Percentiles rank a stretch among this genome's conserved stretches.
Conservation (phyloP, 2,329 filamentous ascomycete species). For the Neonectria hederae region DNA sequence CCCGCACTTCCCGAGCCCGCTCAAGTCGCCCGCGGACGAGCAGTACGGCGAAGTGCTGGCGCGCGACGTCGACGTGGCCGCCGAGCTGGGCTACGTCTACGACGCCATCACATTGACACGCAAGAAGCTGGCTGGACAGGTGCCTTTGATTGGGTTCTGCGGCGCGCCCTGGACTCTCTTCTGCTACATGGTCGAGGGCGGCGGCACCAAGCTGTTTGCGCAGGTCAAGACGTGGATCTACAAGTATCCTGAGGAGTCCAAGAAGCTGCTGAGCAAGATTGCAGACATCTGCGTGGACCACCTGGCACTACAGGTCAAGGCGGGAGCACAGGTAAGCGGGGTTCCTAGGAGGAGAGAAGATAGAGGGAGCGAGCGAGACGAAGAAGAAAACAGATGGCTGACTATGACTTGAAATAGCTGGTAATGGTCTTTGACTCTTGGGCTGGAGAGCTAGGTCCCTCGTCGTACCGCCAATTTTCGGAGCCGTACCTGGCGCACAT, state of each 20-base stretch:
- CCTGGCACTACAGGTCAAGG: conserved; percentile 88
- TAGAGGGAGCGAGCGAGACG: no score
- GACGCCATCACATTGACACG: conserved; percentile 92
- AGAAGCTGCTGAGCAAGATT: conserved; percentile 88
- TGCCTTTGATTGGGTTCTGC: conserved; percentile 95
- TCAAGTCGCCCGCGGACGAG: conserved; percentile 80
- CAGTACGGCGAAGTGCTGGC: conserved; percentile 84
- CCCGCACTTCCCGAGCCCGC: conserved; percentile 89
- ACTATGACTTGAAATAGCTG: conserved; percentile 59
- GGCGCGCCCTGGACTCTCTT: conserved; percentile 96
- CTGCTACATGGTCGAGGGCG: conserved; percentile 99
- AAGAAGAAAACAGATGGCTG: not conserved
- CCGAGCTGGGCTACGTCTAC: conserved; percentile 93
- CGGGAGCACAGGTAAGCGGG: conserved; percentile 80
- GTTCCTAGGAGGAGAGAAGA: not conserved
- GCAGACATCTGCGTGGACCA: conserved; percentile 95
- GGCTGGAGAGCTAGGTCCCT: conserved; percentile 91
- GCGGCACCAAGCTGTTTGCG: conserved; percentile 93
- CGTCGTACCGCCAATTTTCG: conserved; percentile 84
- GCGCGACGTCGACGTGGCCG: conserved; percentile 82
- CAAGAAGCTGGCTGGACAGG: conserved; percentile 85
- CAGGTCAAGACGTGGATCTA: conserved; percentile 98
- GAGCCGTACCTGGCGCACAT: conserved; percentile 90
- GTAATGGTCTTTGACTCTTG: conserved; percentile 98
- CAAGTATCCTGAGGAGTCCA: conserved; percentile 82